Conservation (phyloP, 257 asterid genomes). For the Nicotiana benthamiana region DNA sequence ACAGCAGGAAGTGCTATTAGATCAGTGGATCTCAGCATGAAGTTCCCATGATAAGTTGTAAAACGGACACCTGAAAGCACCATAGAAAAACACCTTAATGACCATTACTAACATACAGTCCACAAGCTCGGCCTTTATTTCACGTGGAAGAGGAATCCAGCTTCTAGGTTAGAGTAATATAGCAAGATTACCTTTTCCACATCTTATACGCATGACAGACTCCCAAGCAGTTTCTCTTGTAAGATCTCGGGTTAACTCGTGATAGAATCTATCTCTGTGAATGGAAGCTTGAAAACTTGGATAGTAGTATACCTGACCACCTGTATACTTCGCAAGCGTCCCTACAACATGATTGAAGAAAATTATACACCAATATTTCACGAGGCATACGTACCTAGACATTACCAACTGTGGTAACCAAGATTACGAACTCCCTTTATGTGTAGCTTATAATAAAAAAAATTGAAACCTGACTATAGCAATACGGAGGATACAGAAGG, state of each 20-base stretch:
- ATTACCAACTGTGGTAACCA: neutral
- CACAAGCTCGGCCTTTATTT: neutral
- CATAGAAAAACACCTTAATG: constrained; percentile 9
- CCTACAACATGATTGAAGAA: constrained; percentile 30
- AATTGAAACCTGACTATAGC: neutral
- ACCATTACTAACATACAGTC: neutral
- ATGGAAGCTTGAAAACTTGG: constrained; percentile 64
- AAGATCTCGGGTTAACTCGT: constrained; percentile 88
- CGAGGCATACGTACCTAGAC: neutral
- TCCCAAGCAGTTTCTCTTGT: constrained; percentile 99
- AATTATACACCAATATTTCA: neutral
- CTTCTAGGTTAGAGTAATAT: neutral
- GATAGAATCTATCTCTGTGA: constrained; percentile 71
- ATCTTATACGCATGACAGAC: constrained; percentile 95
- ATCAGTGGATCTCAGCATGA: constrained; percentile 97
- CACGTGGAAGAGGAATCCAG: neutral
- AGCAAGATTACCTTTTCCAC: constrained; percentile 78
- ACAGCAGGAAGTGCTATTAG: constrained; percentile 94
- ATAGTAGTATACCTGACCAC: constrained; percentile 95
- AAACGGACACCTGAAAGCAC: constrained; percentile 78
- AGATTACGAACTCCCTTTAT: neutral
- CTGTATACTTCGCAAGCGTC: constrained; percentile 91
- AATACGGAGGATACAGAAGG: neutral
- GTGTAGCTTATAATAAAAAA: neutral
- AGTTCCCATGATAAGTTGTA: constrained; percentile 94